Evolutionary conservation across 75 land plant species (phyloP), one percentile per base, ranked within the genome.

Genomic region (Adiantum capillusveneris): DNA sequence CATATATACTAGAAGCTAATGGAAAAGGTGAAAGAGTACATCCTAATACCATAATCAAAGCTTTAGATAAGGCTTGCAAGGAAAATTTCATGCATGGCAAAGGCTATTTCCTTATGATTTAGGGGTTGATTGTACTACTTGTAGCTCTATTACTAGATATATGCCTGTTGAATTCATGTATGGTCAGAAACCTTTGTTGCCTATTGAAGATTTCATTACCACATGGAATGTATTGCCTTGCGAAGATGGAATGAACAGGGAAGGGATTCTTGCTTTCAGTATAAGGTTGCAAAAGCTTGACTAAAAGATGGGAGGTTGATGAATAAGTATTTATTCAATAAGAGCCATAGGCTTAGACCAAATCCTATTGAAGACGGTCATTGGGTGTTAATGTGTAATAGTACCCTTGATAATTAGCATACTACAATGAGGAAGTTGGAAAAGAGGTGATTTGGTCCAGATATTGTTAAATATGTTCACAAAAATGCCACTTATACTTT

Each of bases 401-500:
- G n/a, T n/a, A n/a, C n/a, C n/a, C n/a, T n/a, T n/a, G n/a, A n/a
- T n/a, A n/a, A n/a, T n/a, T n/a, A n/a, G n/a, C n/a, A n/a, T n/a
- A n/a, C n/a, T n/a, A n/a, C n/a, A n/a, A n/a, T n/a, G n/a, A n/a
- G n/a, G n/a, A n/a, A n/a, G n/a, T n/a, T n/a, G n/a, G n/a, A n/a
- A n/a, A n/a, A n/a, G n/a, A n/a, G n/a, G n/a, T n/a, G n/a, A n/a
- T n/a, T n/a, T n/a, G n/a, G n/a, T n/a, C n/a, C n/a, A n/a, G n/a
- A n/a, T n/a, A n/a, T n/a, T n/a, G n/a, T n/a, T 11, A 24, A 51
- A 51, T 11, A 18, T 51, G 53, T 51, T 6, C 7, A 51, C 18
- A 18, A 17, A 51, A 51, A 51, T 51, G 53, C 53, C 17, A 51
- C 53, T 17, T 51, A 51, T 51, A 51, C 14, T 9, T 51, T 51